A percentile compares a stretch with the other conserved stretches of the same genome.
Evolutionary conservation across 2,329 filamentous ascomycete genomes (phyloP).

Genomic region (Plectosphaerella plurivora): DNA sequence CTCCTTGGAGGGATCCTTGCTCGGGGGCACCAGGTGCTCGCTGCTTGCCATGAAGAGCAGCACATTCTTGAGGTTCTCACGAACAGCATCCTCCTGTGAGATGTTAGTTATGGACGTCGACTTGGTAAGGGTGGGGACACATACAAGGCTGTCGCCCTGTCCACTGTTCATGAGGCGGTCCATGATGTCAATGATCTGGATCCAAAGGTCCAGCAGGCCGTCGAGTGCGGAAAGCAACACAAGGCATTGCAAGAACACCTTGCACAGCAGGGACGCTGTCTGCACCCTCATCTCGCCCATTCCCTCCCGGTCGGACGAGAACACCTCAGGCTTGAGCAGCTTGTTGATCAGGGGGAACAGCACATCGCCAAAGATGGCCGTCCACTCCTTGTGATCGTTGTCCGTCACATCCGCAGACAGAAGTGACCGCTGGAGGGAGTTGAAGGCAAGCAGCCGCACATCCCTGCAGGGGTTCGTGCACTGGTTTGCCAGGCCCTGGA

Average conservation of each 20-base stretch:
- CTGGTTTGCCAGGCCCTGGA: conserved; percentile 81
- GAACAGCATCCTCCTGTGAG: conserved; percentile 84
- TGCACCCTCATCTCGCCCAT: conserved; percentile 96
- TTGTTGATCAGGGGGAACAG: conserved; percentile 86
- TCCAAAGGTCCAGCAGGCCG: conserved; percentile 87
- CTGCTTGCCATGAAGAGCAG: conserved; percentile 91
- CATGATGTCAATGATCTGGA: conserved; percentile 89
- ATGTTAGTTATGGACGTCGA: background rate
- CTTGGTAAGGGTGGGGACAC: conserved; percentile 24
- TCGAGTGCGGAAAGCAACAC: conserved; percentile 80
- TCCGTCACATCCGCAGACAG: conserved; percentile 80
- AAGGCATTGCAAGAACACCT: conserved; percentile 92
- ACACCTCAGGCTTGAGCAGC: conserved; percentile 90
- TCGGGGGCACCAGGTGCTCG: conserved; percentile 73
- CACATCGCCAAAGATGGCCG: conserved; percentile 88
- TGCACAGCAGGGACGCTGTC: conserved; percentile 84
- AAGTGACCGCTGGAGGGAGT: conserved; percentile 78
- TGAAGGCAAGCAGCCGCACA: conserved; percentile 83
- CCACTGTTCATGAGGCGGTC: conserved; percentile 95
- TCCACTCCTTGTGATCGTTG: conserved; percentile 87
- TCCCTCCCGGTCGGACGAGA: conserved; percentile 81
- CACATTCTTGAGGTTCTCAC: conserved; percentile 94
- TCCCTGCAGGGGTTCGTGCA: conserved; percentile 94
- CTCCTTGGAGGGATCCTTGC: conserved; percentile 48
- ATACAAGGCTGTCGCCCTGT: conserved; percentile 81